Percentiles rank a stretch among this genome's conserved stretches.
phyloP scores from a whole-genome alignment of 257 asterid genomes.

The Jacaranda mimosifolia region DNA sequence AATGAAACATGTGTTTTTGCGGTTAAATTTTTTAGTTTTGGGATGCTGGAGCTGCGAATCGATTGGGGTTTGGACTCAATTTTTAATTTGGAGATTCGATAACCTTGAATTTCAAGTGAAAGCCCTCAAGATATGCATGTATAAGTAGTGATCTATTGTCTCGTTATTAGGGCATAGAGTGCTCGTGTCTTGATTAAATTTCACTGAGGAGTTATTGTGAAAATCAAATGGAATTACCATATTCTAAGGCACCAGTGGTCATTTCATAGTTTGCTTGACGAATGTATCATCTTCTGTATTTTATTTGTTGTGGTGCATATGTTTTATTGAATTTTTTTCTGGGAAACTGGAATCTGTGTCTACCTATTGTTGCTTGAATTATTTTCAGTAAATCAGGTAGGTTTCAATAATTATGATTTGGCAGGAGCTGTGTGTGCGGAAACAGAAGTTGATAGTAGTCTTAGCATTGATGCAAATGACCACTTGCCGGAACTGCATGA shows the following conservation, averaged over 20 bases:
- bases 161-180: conserved; percentile 15
- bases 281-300: background rate
- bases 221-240: background rate
- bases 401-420: conserved; percentile 26
- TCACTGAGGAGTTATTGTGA: background rate
- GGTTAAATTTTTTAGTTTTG: background rate
- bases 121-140: background rate
- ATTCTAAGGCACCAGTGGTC: background rate
- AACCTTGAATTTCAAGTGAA: conserved; percentile 13
- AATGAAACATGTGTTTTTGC: conserved; percentile 11
- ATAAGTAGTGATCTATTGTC: conserved; percentile 11
- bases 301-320: background rate
- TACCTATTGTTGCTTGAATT: conserved; percentile 15
- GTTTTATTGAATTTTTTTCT: background rate
- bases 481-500: conserved; percentile 61
- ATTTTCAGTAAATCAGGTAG: conserved; percentile 46
- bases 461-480: conserved; percentile 36
- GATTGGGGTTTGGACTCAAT: background rate
- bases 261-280: conserved; percentile 5
- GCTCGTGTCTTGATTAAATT: background rate
- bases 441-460: conserved; percentile 36
- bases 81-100: background rate
- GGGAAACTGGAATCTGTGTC: conserved; percentile 6
- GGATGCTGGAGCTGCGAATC: conserved; percentile 29
- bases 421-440: conserved; percentile 44